Percentiles rank a stretch among this genome's conserved stretches.
These are phyloP conservation scores for Thuja plicata DNA, from an alignment of 83 land plant species.

Conservation along the genomic window DNA sequence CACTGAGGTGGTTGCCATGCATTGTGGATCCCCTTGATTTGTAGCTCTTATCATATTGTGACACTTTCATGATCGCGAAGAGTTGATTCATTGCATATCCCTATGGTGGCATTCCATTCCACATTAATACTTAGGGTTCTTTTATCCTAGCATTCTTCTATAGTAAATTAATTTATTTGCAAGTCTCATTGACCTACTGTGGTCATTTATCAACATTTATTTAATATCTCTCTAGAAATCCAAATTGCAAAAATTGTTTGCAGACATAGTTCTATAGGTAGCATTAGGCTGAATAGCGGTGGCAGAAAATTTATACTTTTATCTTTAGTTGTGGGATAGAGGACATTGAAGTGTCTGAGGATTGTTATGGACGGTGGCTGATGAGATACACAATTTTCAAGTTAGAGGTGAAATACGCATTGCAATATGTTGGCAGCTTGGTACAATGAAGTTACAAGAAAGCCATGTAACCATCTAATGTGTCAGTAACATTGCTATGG, in stretches of 20 bases:
- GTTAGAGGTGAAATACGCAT: background rate
- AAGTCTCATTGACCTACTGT: background rate
- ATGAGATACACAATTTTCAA: background rate
- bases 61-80: background rate
- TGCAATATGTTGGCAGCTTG: background rate
- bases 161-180: background rate
- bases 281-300: background rate
- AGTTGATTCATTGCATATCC: background rate
- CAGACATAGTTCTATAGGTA: background rate
- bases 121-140: background rate
- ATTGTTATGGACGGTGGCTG: background rate
- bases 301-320: background rate
- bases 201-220: background rate
- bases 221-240: background rate
- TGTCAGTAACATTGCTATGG: background rate
- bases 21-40: background rate
- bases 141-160: background rate
- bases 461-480: background rate
- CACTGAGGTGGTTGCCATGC: slow-evolving; percentile 1
- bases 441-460: background rate
- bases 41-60: background rate
- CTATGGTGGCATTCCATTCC: background rate
- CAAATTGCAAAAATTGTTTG: background rate
- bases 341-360: background rate
- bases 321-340: background rate